These are phyloP conservation scores for Somion occarium DNA, from an alignment of 1,284 basidiomycete species.

Conservation along the genomic window DNA sequence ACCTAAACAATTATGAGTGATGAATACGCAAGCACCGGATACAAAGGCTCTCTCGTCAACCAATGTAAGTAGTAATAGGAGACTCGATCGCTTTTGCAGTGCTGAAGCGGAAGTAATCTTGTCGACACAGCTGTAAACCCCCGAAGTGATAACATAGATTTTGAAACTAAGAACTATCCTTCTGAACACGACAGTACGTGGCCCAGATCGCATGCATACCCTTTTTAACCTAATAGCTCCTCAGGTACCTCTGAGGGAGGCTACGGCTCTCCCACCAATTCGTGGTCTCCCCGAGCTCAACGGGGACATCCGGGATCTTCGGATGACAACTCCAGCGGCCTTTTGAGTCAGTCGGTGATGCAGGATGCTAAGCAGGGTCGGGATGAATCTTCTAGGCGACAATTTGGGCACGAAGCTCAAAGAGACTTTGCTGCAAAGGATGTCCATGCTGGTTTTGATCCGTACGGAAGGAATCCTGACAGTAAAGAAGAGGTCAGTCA, in stretches of 20 bases:
- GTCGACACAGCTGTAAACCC: background rate
- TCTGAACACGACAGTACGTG: constrained; percentile 26
- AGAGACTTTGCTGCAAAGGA: constrained; percentile 17
- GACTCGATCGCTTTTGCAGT: too few relatives aligned
- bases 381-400: constrained; percentile 20
- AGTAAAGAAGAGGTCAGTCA: constrained; percentile 22
- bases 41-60: constrained; percentile 18
- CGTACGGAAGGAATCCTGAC: constrained; percentile 25
- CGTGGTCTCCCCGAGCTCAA: constrained; percentile 19
- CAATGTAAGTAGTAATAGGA: constrained; percentile 15
- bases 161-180: constrained; percentile 27
- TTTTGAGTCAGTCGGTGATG: constrained; percentile 23
- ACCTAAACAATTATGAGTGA: constrained; percentile 15
- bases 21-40: constrained; percentile 22
- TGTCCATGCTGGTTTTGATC: constrained; percentile 13
- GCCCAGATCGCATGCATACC: background rate
- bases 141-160: constrained; percentile 6
- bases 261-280: constrained; percentile 21
- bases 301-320: constrained; percentile 12
- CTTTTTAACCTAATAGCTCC: background rate
- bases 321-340: constrained; percentile 8
- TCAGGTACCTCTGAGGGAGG: constrained; percentile 32
- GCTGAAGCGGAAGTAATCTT: background rate
- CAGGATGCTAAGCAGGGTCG: constrained; percentile 27
- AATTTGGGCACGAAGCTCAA: constrained; percentile 20